phyloP scores from a whole-genome alignment of 2,329 filamentous ascomycete genomes.

The Mycogone perniciosa region DNA sequence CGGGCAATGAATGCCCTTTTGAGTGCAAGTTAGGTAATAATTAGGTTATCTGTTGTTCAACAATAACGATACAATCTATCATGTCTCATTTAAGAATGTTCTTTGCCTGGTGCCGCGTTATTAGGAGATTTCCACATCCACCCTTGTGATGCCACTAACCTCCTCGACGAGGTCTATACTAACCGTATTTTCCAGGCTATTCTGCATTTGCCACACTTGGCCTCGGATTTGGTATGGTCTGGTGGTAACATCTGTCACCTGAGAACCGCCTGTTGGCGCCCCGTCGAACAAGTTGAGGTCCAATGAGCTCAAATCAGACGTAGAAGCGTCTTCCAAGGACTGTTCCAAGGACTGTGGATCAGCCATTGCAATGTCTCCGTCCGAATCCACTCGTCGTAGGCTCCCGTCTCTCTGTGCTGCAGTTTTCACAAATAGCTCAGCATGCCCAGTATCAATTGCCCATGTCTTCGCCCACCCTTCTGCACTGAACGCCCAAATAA shows the following conservation, averaged over 20 bases:
- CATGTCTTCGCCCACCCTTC: constrained; percentile 30
- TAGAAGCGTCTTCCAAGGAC: not conserved
- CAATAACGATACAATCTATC: not conserved
- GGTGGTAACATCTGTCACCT: not conserved
- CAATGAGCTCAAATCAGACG: not conserved
- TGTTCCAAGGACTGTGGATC: constrained; percentile 1
- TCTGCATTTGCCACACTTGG: constrained; percentile 10
- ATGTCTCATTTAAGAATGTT: not conserved
- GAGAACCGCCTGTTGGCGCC: not conserved
- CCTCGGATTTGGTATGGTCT: not conserved
- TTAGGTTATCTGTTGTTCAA: not conserved
- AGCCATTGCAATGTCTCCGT: constrained; percentile 27
- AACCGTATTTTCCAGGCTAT: constrained; percentile 19
- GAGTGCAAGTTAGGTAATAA: not conserved
- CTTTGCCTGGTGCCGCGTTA: constrained; percentile 9
- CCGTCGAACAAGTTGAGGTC: constrained; percentile 11
- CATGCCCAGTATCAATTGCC: constrained; percentile 23
- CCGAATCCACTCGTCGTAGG: constrained; percentile 24
- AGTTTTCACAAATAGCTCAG: constrained; percentile 15
- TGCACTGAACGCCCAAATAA: constrained; percentile 30
- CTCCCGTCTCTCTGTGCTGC: constrained; percentile 27
- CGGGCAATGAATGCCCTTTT: not conserved
- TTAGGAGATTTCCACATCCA: constrained; percentile 31
- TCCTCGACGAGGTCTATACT: constrained; percentile 30
- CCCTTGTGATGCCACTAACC: constrained; percentile 29